These are phyloP conservation scores for Malassezia sp. DNA, from an alignment of 1,284 basidiomycete genomes.

Conservation along the genomic window DNA sequence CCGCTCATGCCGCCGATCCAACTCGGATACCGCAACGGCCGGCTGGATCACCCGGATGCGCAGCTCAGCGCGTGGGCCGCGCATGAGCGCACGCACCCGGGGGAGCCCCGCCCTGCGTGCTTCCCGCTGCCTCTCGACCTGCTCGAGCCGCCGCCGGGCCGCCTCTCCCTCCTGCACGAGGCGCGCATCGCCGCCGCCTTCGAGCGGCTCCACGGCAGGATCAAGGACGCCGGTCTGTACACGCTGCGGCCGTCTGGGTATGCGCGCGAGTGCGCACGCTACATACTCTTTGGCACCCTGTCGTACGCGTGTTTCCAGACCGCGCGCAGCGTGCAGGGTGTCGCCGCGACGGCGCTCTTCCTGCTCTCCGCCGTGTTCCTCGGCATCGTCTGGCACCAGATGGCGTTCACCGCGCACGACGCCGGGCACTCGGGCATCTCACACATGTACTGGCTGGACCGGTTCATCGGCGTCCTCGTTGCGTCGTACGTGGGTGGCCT, in stretches of 20 bases:
- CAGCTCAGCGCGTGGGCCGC: conserved; percentile 30
- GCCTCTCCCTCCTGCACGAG: conserved; percentile 54
- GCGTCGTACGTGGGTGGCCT: conserved; percentile 82
- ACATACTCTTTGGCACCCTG: conserved; percentile 56
- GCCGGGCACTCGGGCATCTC: conserved; percentile 88
- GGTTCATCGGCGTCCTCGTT: conserved; percentile 67
- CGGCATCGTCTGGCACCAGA: conserved; percentile 85
- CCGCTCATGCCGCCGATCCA: conserved; percentile 80
- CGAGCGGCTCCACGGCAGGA: conserved; percentile 62
- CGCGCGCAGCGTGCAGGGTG: background rate
- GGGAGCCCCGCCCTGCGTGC: conserved; percentile 15
- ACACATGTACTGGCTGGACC: conserved; percentile 70
- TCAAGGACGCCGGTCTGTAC: conserved; percentile 74
- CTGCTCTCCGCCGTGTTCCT: conserved; percentile 66
- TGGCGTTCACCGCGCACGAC: conserved; percentile 85
- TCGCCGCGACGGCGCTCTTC: conserved; percentile 23
- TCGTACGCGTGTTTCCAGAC: conserved; percentile 57
- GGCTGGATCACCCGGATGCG: conserved; percentile 39
- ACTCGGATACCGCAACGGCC: conserved; percentile 54
- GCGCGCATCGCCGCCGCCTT: conserved; percentile 66
- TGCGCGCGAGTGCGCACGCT: conserved; percentile 72
- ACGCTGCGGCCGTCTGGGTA: conserved; percentile 76
- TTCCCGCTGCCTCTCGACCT: conserved; percentile 40
- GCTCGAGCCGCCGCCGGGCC: conserved; percentile 48
- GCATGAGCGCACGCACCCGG: background rate